A percentile compares a stretch with the other conserved stretches of the same genome.
Evolutionary conservation across 1,284 basidiomycete species (phyloP).

Genomic region (Cystobasidium pallidum): DNA sequence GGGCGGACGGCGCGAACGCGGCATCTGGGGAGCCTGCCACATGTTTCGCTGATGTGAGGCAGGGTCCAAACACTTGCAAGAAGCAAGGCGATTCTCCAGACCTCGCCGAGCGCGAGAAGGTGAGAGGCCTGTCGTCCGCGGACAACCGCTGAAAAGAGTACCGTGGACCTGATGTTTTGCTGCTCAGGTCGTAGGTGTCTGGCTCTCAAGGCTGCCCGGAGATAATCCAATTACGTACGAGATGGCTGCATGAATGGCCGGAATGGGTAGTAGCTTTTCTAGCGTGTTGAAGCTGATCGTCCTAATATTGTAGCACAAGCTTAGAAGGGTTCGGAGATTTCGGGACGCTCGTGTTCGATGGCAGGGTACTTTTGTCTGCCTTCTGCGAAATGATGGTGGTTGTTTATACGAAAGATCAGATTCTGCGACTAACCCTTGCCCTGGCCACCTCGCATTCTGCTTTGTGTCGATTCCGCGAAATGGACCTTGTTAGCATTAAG

Average conservation of each 20-base stretch:
- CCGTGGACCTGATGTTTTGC: too few relatives aligned
- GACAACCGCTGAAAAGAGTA: neutral
- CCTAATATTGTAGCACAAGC: too few relatives aligned
- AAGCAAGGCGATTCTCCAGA: slow-evolving; percentile 24
- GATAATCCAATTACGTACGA: slow-evolving; percentile 9
- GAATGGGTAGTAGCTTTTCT: neutral
- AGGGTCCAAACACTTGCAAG: slow-evolving; percentile 8
- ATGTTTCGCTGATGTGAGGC: slow-evolving; percentile 20
- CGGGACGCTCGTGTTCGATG: too few relatives aligned
- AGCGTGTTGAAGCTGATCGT: too few relatives aligned
- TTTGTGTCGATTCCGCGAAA: too few relatives aligned
- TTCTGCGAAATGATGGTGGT: too few relatives aligned
- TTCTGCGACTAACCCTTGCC: too few relatives aligned
- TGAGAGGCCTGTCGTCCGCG: neutral
- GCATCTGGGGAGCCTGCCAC: slow-evolving; percentile 11
- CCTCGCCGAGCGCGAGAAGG: slow-evolving; percentile 1
- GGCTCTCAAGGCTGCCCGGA: slow-evolving; percentile 11
- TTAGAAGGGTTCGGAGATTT: too few relatives aligned
- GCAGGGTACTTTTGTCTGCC: too few relatives aligned
- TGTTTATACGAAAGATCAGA: too few relatives aligned
- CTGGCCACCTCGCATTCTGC: too few relatives aligned
- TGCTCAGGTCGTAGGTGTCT: slow-evolving; percentile 2
- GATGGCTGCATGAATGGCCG: neutral
- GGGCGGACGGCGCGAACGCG: slow-evolving; percentile 19
- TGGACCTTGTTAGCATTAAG: too few relatives aligned